Evolutionary conservation across 345 rosid genomes (phyloP).

Genomic region (Dipteronia dyeriana): DNA sequence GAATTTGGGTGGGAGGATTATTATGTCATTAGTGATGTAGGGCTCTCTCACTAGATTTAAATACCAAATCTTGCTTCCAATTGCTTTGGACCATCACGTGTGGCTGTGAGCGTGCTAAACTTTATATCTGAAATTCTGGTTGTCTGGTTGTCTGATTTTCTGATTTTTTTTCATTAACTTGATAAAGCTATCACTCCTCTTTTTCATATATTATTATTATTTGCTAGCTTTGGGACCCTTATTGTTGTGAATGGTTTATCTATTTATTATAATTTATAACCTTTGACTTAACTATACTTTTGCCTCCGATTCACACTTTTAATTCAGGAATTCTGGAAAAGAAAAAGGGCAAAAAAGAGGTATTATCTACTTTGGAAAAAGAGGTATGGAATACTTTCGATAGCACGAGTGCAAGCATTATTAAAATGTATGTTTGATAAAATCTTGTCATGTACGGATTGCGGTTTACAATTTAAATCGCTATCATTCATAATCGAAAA

Average conservation of each 20-base stretch:
- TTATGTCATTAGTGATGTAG: not conserved
- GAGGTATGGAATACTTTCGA: not conserved
- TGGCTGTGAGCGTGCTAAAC: not conserved
- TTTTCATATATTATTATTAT: not conserved
- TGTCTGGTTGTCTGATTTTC: not conserved
- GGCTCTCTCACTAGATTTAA: not conserved
- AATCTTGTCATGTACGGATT: not conserved
- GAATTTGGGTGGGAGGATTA: not conserved
- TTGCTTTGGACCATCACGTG: constrained; percentile 1
- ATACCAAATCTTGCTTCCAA: constrained; percentile 3
- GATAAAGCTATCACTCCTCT: not conserved
- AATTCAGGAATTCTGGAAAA: not conserved
- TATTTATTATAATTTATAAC: not conserved
- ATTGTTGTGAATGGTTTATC: not conserved
- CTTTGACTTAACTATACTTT: not conserved
- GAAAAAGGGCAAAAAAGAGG: not conserved
- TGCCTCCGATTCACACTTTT: not conserved
- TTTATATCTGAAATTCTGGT: not conserved
- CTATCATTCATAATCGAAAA: too few species aligned
- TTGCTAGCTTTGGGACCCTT: not conserved
- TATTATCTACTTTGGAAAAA: not conserved
- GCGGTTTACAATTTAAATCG: too few species aligned
- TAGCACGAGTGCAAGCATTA: not conserved
- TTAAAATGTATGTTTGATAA: too few species aligned
- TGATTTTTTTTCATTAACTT: not conserved